phyloP scores from a whole-genome alignment of 257 asterid genomes.

The Solanum lycopersicoides region DNA sequence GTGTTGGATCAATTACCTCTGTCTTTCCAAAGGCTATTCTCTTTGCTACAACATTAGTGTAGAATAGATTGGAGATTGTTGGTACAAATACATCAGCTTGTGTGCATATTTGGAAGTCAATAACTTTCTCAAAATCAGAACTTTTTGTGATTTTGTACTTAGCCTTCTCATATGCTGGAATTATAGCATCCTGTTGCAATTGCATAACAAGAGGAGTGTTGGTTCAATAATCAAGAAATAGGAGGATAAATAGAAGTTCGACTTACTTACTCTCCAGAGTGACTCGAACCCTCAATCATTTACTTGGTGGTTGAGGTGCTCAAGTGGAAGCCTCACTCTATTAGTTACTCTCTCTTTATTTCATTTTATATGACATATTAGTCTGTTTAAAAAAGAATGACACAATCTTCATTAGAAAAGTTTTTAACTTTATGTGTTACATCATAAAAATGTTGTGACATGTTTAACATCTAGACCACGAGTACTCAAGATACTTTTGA shows the following conservation, averaged over 20 bases:
- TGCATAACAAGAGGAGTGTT: background rate
- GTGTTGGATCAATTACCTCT: conserved; percentile 24
- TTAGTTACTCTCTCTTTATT: background rate
- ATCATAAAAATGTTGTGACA: background rate
- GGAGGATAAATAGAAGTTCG: too few relatives aligned
- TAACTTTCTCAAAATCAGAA: conserved; percentile 18
- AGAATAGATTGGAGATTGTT: conserved; percentile 21
- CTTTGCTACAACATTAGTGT: conserved; percentile 32
- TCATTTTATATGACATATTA: background rate
- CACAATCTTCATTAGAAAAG: background rate
- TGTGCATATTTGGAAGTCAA: conserved; percentile 36
- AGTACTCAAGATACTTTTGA: background rate
- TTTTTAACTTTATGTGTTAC: too few relatives aligned
- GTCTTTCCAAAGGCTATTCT: conserved; percentile 50
- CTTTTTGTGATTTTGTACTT: conserved; percentile 3
- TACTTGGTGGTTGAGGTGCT: background rate
- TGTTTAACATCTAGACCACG: background rate
- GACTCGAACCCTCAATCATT: background rate
- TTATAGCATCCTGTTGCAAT: conserved; percentile 32
- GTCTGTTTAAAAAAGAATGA: background rate
- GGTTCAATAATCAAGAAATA: background rate
- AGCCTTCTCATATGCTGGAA: conserved; percentile 20
- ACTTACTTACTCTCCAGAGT: background rate
- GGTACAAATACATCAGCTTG: conserved; percentile 42
- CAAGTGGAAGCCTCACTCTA: background rate